Base-by-base conservation (phyloP, 768 basidiomycete species). In the Phylloporus rhodoxanthus region DNA sequence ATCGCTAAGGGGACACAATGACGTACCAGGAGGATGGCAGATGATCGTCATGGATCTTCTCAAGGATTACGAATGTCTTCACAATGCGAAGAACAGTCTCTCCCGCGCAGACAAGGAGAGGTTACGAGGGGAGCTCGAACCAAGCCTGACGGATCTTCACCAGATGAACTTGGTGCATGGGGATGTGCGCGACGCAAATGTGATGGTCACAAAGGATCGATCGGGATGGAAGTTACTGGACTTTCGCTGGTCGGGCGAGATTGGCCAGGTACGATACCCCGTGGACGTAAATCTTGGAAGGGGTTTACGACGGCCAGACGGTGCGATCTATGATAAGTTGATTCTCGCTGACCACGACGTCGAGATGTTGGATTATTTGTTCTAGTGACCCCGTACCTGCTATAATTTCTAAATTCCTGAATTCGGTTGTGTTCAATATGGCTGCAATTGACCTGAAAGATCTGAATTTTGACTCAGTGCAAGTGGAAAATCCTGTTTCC, bases 21-120 rank as follows among this genome's bases (percentile, higher is more conserved):
- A 26, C 8, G 43, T 70, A 10, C 48, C 57, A 32, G 70, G 70
- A 32, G 66, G 66, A 21, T 65, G 63, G 64, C 57, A 39, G 40
- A 65, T 67, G 64, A 62, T 70, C 6, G 56, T 68, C 33, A 71
- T 71, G 70, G 67, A 69, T 26, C 43, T 52, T 47, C 45, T 70
- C n/a, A 29, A 44, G 32, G 53, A 53, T 7, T 47, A 51, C 15
- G 15, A 44, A 2, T 36, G 44, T 32, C 32, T 45, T 52, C 11
- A 34, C 2, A 10, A 20, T 15, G 25, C 19, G 1, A 45, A 33
- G 44, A 2, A 26, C 13, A 15, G 9, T 17, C 21, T 50, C 38
- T 39, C 37, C 13, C 1, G 4, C 1, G 30, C 28, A 15, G 13
- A 50, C 3, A 39, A 28, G 37, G 33, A 32, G 10, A 32, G 8